Base-by-base conservation (phyloP, 1,284 basidiomycete species). In the Cryptococcus deneoformans region DNA sequence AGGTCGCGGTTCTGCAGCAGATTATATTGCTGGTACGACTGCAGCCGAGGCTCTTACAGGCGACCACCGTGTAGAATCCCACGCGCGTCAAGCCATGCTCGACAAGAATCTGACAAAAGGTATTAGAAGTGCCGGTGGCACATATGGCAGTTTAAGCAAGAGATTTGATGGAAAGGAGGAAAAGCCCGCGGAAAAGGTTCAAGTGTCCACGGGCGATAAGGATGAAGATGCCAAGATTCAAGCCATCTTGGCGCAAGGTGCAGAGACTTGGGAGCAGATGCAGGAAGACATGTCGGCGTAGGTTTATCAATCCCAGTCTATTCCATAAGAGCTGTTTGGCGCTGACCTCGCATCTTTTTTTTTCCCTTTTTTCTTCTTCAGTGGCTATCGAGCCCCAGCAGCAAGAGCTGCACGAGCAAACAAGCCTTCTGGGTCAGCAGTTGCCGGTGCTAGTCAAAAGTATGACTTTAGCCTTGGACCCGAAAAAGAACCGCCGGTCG, bases 1-100 rank as follows among this genome's bases (percentile, higher is more conserved):
- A 48, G 95, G 95, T n/a, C 89, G 88, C 76, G 94, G 95, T 52
- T 95, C 87, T 67, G 93, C 91, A 16, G 86, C 89, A 42, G 85
- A 90, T 79, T 97, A 97, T 75, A 84, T 92, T 46, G 80, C 83
- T 52, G 83, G 82, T 47, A 82, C 85, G 43, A 61, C 71, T 40
- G 71, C 72, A 10, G 70, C 67, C 36, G 69, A 71, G 49, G 63
- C 69, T 24, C 59, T 75, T 8, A 72, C 66, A 1, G 71, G 71
- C 46, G 75, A 77, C 42, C 75, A 75, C 57, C 68, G 74, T 39
- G 75, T 79, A n/a, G 76, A 77, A 50, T 59, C 68, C 7, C 69
- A 73, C 49, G 74, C 72, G 40, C 61, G 70, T 36, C 71, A 71
- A 47, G 75, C 71, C 9, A 68, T 77, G 70, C 66, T 65, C 47